phyloP scores from a whole-genome alignment of 331 rosid genomes.

The Spiraea crenata region DNA sequence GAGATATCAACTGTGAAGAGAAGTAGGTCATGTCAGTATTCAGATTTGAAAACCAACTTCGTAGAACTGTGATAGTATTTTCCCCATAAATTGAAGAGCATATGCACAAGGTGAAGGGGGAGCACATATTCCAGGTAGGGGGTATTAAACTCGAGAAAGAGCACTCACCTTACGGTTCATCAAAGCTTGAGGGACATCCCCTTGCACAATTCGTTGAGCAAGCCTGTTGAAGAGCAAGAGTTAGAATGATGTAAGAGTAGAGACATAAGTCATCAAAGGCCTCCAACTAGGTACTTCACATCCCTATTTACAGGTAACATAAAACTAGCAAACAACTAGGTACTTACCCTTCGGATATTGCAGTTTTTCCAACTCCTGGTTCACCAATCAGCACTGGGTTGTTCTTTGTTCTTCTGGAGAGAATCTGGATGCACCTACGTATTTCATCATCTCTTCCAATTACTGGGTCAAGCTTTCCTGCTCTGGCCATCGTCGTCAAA shows the following conservation, averaged over 20 bases:
- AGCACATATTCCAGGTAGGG: background rate
- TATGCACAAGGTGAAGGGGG: background rate
- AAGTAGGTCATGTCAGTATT: constrained; percentile 19
- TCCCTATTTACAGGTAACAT: background rate
- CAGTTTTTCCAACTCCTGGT: constrained; percentile 99
- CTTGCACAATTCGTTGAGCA: constrained; percentile 97
- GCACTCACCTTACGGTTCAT: constrained; percentile 86
- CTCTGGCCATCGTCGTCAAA: constrained; percentile 92
- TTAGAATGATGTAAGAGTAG: constrained; percentile 15
- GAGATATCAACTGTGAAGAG: constrained; percentile 80
- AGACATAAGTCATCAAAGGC: constrained; percentile 4
- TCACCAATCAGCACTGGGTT: constrained; percentile 98
- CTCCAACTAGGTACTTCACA: background rate
- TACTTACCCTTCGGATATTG: constrained; percentile 94
- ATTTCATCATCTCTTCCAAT: constrained; percentile 99
- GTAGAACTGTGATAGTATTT: background rate
- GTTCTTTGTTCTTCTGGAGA: constrained; percentile 97
- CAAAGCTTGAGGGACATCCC: constrained; percentile 96
- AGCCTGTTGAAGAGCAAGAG: constrained; percentile 56
- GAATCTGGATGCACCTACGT: constrained; percentile 98
- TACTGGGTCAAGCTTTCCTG: constrained; percentile 97
- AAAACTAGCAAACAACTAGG: constrained; percentile 1
- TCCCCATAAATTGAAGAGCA: background rate
- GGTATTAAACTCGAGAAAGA: constrained; percentile 18
- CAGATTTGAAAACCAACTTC: constrained; percentile 10